A percentile compares a stretch with the other conserved stretches of the same genome.
Conservation (phyloP, 139 green algal species). For the Coelastrella sp. region DNA sequence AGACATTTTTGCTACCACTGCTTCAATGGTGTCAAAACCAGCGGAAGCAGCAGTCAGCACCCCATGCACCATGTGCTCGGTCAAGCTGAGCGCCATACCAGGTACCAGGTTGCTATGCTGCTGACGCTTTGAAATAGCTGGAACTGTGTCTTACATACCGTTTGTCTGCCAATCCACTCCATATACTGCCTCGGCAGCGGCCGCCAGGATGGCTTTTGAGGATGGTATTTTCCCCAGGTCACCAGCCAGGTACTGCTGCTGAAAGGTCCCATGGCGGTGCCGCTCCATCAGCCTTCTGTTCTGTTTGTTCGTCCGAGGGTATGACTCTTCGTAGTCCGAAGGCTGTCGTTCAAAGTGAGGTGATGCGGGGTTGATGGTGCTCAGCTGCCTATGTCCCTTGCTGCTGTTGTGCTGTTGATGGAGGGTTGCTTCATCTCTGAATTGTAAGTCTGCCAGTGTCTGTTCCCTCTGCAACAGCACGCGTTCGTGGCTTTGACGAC, state of each 20-base stretch:
- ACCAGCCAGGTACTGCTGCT: neutral
- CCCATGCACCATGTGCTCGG: neutral
- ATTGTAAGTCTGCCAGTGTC: neutral
- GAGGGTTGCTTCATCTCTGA: no score
- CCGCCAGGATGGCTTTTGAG: neutral
- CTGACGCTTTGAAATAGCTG: no score
- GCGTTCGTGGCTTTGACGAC: no score
- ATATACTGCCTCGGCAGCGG: neutral
- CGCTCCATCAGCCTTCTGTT: constrained; percentile 14
- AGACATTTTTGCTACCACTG: neutral
- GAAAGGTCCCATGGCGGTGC: neutral
- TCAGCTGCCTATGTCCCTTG: neutral
- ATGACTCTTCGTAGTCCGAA: neutral
- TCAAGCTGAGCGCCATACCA: neutral
- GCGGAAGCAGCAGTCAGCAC: constrained; percentile 2
- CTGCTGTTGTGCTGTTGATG: neutral
- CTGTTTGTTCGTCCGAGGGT: constrained; percentile 34
- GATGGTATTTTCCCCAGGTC: neutral
- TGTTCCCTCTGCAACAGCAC: no score
- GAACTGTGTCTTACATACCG: neutral
- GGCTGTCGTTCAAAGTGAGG: neutral
- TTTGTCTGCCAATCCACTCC: neutral
- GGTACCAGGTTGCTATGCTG: neutral
- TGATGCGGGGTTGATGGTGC: neutral
- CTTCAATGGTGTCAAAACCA: constrained; percentile 8